Base-by-base conservation (phyloP, 2,329 filamentous ascomycete genomes). In the Pseudocercospora musae region DNA sequence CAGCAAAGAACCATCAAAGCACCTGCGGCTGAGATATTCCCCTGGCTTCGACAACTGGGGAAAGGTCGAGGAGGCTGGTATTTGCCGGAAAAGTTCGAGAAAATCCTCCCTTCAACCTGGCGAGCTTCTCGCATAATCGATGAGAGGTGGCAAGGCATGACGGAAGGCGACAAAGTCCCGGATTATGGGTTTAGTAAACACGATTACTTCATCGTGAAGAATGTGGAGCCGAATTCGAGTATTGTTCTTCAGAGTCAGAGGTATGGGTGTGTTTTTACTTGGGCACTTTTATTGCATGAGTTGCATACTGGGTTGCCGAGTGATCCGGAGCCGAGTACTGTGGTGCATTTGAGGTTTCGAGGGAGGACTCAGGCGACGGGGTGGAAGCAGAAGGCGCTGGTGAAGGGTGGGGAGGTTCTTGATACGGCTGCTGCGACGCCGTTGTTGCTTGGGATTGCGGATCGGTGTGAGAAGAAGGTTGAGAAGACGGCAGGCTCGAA, bases 1-100 rank as follows among this genome's bases (percentile, higher is more conserved):
- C 66, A 68, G 44, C 62, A 60, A 42, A 53, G 65, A 15, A 57
- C 53, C 8, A 53, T 68, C 18, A 48, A 59, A n/a, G 65, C 66
- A 3, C 18, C 64, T 11, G 59, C 58, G 2, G n/a, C 52, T 29
- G 68, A 62, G 11, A 59, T 68, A 15, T 69, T 60, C 23, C 66
- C 66, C 1, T 68, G 66, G 68, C 20, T 69, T 11, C 27, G 66
- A n/a, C 68, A 68, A 56, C 29, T 69, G 1, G 68, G 68, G 40
- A 69, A 68, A 53, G 62, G 64, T 23, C 66, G 68, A 25, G 66
- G 60, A 8, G 68, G 68, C 9, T 69, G 68, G 68, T 69, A 69
- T 46, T 52, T 58, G 21, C 68, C 68, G 9, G 20, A 40, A 3
- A 53, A 56, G 7, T 56, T 57, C 18, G 68, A 69, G 33, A 59